A percentile compares a stretch with the other conserved stretches of the same genome.
Evolutionary conservation across 2,329 filamentous ascomycete genomes (phyloP).

Genomic region (Fusarium beomiforme): DNA sequence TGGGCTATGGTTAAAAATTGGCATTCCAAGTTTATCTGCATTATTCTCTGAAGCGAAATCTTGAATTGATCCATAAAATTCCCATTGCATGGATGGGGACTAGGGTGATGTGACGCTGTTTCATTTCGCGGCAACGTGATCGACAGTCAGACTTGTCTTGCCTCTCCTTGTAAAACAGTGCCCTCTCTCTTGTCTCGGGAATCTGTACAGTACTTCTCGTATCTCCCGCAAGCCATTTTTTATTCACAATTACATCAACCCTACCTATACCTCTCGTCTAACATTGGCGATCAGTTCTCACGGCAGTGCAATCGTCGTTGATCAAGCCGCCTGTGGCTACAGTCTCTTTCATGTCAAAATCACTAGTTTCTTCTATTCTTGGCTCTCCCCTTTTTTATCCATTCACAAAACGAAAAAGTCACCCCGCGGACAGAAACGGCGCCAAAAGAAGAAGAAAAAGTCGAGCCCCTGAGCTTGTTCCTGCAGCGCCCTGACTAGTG

Average conservation of each 20-base stretch:
- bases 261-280: not conserved
- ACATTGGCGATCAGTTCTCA: not conserved
- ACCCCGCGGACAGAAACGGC: conserved; percentile 29
- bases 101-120: conserved; percentile 17
- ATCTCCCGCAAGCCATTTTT: too few species aligned
- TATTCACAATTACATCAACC: conserved; percentile 6
- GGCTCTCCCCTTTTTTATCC: conserved; percentile 18
- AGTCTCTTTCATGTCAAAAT: not conserved
- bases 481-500: conserved; percentile 7
- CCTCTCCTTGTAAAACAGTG: not conserved
- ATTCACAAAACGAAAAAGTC: not conserved
- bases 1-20: not conserved
- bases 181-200: conserved; percentile 11
- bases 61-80: conserved; percentile 1
- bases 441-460: conserved; percentile 4
- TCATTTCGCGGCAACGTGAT: conserved; percentile 28
- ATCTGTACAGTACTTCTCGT: not conserved
- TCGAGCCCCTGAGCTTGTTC: conserved; percentile 33
- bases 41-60: conserved; percentile 2
- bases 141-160: conserved; percentile 10
- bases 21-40: not conserved
- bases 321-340: not conserved
- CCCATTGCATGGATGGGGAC: conserved; percentile 5
- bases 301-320: not conserved
- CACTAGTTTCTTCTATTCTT: conserved; percentile 5